Conservation (phyloP, 192 early-diverging fungal species). For the Podila clonocystis region DNA sequence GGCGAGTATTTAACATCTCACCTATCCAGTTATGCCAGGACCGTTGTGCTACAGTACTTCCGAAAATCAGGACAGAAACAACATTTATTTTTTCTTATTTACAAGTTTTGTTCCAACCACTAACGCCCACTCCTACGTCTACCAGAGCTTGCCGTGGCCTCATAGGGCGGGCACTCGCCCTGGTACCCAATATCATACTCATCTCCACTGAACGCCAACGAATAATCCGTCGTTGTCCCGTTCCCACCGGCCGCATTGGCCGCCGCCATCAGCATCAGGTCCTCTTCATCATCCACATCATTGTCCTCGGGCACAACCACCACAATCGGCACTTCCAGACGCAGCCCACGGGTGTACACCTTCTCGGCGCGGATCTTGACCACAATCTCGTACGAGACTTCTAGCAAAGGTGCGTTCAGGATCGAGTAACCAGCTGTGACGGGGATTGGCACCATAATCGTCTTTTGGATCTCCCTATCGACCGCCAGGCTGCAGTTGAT, state of each 20-base stretch:
- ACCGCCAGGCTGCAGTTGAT: slow-evolving; percentile 38
- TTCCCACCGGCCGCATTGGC: slow-evolving; percentile 6
- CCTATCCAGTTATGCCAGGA: too few relatives aligned
- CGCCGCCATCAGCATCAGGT: slow-evolving; percentile 13
- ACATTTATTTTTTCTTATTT: background rate
- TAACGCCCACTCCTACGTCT: slow-evolving; percentile 9
- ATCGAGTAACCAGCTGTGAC: slow-evolving; percentile 30
- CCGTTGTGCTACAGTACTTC: too few relatives aligned
- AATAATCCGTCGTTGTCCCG: slow-evolving; percentile 1
- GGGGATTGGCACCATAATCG: slow-evolving; percentile 37
- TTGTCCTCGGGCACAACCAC: slow-evolving; percentile 41
- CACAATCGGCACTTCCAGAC: slow-evolving; percentile 33
- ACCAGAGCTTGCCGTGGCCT: slow-evolving; percentile 18
- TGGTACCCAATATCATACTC: slow-evolving; percentile 44
- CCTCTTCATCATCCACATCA: slow-evolving; percentile 40
- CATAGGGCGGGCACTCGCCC: slow-evolving; percentile 48
- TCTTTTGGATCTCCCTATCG: slow-evolving; percentile 51
- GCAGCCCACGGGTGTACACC: slow-evolving; percentile 11
- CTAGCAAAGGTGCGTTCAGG: slow-evolving; percentile 36
- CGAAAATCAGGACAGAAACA: too few relatives aligned
- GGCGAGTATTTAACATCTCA: too few relatives aligned
- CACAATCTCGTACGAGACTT: slow-evolving; percentile 49
- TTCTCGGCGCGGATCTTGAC: slow-evolving; percentile 49
- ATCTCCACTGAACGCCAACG: slow-evolving; percentile 36
- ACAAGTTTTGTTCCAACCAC: background rate